phyloP scores from a whole-genome alignment of 2,329 filamentous ascomycete genomes.

The Monosporascus sp. region DNA sequence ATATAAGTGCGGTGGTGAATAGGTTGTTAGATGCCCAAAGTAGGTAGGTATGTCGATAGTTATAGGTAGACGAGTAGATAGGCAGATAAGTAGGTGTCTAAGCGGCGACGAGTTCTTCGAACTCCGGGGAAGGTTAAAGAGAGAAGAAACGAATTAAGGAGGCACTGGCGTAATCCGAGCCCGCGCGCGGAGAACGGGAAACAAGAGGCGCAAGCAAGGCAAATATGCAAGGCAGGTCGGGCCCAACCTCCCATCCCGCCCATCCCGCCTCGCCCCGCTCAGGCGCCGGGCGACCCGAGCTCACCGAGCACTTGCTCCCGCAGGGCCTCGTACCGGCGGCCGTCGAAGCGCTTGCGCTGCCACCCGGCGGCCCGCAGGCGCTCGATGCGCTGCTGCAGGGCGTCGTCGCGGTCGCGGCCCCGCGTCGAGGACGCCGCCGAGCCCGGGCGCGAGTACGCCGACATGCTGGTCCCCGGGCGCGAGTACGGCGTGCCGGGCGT shows the following conservation, averaged over 20 bases:
- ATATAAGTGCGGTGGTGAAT: no score
- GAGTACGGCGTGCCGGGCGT: not conserved
- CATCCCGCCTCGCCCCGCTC: no score
- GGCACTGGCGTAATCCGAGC: not conserved
- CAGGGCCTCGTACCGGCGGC: slow-evolving; percentile 47
- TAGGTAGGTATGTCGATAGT: not conserved
- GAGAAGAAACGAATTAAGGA: not conserved
- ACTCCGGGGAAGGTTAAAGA: not conserved
- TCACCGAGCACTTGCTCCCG: slow-evolving; percentile 49
- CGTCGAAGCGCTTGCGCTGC: slow-evolving; percentile 52
- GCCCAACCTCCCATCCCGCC: no score
- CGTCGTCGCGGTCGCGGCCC: slow-evolving; percentile 15
- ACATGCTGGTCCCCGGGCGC: not conserved
- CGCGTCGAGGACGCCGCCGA: slow-evolving; percentile 9
- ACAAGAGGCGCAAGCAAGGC: no score
- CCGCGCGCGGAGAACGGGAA: not conserved
- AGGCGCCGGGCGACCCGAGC: slow-evolving; percentile 21
- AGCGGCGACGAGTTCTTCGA: no score
- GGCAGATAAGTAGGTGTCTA: not conserved
- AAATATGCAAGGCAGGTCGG: no score
- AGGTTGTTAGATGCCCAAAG: no score
- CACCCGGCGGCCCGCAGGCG: slow-evolving; percentile 50
- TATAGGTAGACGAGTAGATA: not conserved
- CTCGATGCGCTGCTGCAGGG: slow-evolving; percentile 47
- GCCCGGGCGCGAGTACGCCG: slow-evolving; percentile 4